Percentiles rank a stretch among this genome's conserved stretches.
These are phyloP conservation scores for Clonostachys solani DNA, from an alignment of 2,329 filamentous ascomycete genomes.

Conservation along the genomic window DNA sequence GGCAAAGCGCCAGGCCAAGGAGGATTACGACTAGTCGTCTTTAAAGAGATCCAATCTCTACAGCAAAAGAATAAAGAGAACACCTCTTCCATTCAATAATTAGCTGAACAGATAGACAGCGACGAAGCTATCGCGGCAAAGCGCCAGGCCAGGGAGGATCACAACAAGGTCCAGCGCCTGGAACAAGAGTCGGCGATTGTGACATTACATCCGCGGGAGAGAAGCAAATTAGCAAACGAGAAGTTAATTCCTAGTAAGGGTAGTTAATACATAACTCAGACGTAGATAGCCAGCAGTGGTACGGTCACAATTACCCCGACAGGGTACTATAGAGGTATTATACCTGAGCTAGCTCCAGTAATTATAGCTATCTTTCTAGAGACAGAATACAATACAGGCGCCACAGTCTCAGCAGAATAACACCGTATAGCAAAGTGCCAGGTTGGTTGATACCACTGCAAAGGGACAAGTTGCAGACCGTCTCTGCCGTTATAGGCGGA, in stretches of 20 bases:
- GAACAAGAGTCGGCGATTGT: constrained; percentile 56
- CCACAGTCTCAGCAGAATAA: too few species aligned
- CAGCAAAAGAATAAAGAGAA: constrained; percentile 86
- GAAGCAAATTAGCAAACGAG: constrained; percentile 34
- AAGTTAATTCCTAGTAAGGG: constrained; percentile 37
- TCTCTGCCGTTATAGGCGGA: too few species aligned
- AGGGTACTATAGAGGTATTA: too few species aligned
- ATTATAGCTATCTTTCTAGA: constrained; percentile 18
- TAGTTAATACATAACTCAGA: not conserved
- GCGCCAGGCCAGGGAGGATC: constrained; percentile 57
- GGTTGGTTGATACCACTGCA: too few species aligned
- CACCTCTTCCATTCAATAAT: constrained; percentile 74
- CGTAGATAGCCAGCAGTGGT: too few species aligned
- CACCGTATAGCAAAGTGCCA: too few species aligned
- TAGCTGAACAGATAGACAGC: constrained; percentile 87
- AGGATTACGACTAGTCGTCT: constrained; percentile 76
- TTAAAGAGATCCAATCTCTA: constrained; percentile 78
- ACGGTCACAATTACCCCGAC: too few species aligned
- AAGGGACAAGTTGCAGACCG: too few species aligned
- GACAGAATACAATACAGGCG: constrained; percentile 12
- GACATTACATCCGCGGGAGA: constrained; percentile 35
- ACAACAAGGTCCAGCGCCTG: constrained; percentile 69
- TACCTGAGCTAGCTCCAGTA: constrained; percentile 19
- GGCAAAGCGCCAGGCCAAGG: constrained; percentile 56
- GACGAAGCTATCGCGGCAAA: constrained; percentile 73